phyloP scores from a whole-genome alignment of 148 eudicot genomes.

The Linanthus parryae region DNA sequence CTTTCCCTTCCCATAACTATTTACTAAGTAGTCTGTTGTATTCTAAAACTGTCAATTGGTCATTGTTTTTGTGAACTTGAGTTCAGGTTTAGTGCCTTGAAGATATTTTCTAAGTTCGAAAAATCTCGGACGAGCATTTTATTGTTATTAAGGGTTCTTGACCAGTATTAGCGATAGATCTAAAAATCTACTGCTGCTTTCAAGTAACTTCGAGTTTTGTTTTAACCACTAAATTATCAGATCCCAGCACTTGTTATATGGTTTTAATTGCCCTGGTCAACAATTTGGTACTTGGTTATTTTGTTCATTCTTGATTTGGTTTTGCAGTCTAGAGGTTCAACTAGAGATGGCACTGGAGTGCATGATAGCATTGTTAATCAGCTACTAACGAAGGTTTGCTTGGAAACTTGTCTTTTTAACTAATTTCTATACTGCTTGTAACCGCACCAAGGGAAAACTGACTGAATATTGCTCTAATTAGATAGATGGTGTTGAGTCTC shows the following conservation, averaged over 20 bases:
- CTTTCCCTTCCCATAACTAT: no score
- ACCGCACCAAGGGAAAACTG: conserved; percentile 9
- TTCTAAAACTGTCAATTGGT: no score
- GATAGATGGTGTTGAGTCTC: conserved; percentile 99
- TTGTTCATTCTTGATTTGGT: conserved; percentile 6
- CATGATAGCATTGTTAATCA: conserved; percentile 99
- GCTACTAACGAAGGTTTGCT: conserved; percentile 84
- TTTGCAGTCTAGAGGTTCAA: conserved; percentile 93
- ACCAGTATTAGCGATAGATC: no score
- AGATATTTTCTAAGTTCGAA: no score
- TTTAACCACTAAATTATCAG: no score
- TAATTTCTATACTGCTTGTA: not conserved
- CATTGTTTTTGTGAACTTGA: no score
- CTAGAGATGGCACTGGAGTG: conserved; percentile 99
- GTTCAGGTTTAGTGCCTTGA: no score
- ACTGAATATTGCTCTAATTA: conserved; percentile 17
- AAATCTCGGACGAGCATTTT: no score
- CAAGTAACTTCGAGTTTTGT: no score
- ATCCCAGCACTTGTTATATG: not conserved
- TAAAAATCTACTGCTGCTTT: no score
- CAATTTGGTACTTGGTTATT: conserved; percentile 2
- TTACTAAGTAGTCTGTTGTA: no score
- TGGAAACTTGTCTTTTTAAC: conserved; percentile 3
- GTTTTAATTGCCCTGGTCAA: not conserved
- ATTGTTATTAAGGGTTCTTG: no score